Conservation (phyloP, 345 rosid genomes). For the Hibiscus syriacus region DNA sequence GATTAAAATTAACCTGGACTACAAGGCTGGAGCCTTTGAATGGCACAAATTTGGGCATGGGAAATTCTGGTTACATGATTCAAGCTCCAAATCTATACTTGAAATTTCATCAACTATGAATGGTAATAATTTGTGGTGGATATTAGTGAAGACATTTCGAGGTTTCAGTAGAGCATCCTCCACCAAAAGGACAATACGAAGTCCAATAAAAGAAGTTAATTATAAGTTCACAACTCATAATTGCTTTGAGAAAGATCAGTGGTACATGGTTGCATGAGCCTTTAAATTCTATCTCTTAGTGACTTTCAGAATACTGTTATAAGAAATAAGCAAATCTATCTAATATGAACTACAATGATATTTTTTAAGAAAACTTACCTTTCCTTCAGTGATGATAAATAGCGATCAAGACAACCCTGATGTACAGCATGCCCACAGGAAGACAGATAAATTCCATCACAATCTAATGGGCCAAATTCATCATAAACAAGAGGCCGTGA, state of each 20-base stretch:
- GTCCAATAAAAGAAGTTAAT: not conserved
- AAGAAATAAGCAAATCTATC: not conserved
- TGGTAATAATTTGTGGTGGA: too few species aligned
- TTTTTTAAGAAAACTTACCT: constrained; percentile 41
- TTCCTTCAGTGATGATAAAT: constrained; percentile 69
- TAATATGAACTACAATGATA: not conserved
- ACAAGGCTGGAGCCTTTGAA: not conserved
- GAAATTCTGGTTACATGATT: not conserved
- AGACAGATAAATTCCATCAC: too few species aligned
- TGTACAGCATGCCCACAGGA: too few species aligned
- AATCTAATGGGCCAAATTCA: constrained; percentile 63
- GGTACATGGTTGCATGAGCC: not conserved
- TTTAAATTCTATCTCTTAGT: not conserved
- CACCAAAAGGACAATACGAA: not conserved
- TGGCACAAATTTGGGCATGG: not conserved
- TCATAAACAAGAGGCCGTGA: constrained; percentile 33
- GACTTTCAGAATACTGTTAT: not conserved
- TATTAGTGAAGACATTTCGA: too few species aligned
- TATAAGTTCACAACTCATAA: not conserved
- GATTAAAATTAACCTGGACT: not conserved
- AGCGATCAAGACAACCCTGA: too few species aligned
- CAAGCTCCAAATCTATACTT: not conserved
- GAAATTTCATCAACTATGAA: too few species aligned
- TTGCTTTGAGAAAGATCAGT: too few species aligned
- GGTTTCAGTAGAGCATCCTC: not conserved